Conservation (phyloP, 164 flowering plant genomes). For the Dillenia turbinata region DNA sequence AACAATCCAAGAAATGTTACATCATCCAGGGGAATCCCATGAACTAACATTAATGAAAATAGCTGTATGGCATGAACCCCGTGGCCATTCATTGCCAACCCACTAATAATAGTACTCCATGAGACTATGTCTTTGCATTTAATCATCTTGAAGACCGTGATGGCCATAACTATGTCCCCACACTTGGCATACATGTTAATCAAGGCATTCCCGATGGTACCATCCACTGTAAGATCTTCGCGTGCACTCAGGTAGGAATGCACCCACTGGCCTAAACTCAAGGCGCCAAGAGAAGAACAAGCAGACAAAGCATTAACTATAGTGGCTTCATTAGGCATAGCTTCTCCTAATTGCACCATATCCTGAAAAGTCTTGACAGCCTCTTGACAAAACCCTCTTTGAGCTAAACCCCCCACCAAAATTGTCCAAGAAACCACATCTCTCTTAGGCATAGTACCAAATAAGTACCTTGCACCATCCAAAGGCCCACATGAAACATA, state of each 20-base stretch:
- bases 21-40: conserved; percentile 25
- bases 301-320: conserved; percentile 20
- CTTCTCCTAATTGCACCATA: conserved; percentile 16
- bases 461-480: conserved; percentile 13
- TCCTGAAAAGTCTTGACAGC: conserved; percentile 15
- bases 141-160: conserved; percentile 15
- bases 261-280: conserved; percentile 22
- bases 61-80: conserved; percentile 19
- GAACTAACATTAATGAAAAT: conserved; percentile 20
- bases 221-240: conserved; percentile 5
- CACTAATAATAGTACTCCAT: conserved; percentile 28
- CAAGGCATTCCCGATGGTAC: conserved; percentile 32
- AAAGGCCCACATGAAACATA: conserved; percentile 21
- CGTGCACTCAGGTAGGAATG: conserved; percentile 10
- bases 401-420: conserved; percentile 32
- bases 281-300: conserved; percentile 20
- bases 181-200: conserved; percentile 70
- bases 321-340: conserved; percentile 26
- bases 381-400: conserved; percentile 22
- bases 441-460: conserved; percentile 17
- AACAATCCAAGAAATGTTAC: conserved; percentile 27
- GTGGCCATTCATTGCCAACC: conserved; percentile 29
- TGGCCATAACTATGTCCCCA: conserved; percentile 36
- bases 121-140: conserved; percentile 21
- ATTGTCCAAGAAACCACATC: conserved; percentile 46